Conservation (phyloP, 1,139 yeast species). For the Geotrichum europaeum region DNA sequence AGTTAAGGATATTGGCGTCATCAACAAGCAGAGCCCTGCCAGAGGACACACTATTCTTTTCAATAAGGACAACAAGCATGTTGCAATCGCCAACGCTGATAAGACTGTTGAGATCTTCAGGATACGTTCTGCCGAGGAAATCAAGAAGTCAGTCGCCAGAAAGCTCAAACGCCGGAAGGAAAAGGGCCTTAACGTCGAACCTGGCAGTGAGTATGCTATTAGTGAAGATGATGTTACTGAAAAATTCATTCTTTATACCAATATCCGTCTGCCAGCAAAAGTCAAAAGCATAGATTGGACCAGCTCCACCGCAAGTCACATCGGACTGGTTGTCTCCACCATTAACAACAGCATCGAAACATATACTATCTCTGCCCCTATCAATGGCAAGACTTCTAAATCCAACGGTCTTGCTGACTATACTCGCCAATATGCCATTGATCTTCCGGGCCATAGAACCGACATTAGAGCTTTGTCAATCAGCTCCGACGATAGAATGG, state of each 20-base stretch:
- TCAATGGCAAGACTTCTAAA: constrained; percentile 37
- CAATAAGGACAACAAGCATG: constrained; percentile 27
- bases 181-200: constrained; percentile 58
- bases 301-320: constrained; percentile 1
- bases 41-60: constrained; percentile 64
- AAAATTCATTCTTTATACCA: constrained; percentile 30
- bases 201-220: constrained; percentile 49
- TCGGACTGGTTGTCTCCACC: constrained; percentile 30
- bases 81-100: constrained; percentile 72
- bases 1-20: constrained; percentile 55
- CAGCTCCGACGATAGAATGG: constrained; percentile 69
- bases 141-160: constrained; percentile 68
- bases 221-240: constrained; percentile 29
- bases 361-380: constrained; percentile 51
- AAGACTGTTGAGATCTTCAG: constrained; percentile 78
- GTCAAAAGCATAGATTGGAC: constrained; percentile 35
- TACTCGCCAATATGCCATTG: constrained; percentile 52
- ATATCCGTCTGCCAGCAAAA: constrained; percentile 32
- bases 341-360: constrained; percentile 71
- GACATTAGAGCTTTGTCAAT: constrained; percentile 82
- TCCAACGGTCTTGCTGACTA: constrained; percentile 46
- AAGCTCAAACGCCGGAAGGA: constrained; percentile 75
- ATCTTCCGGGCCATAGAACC: constrained; percentile 78
- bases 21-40: constrained; percentile 74
- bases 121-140: constrained; percentile 70